These are phyloP conservation scores for Penicillium sp. DNA, from an alignment of 2,329 filamentous ascomycete genomes.

Conservation along the genomic window DNA sequence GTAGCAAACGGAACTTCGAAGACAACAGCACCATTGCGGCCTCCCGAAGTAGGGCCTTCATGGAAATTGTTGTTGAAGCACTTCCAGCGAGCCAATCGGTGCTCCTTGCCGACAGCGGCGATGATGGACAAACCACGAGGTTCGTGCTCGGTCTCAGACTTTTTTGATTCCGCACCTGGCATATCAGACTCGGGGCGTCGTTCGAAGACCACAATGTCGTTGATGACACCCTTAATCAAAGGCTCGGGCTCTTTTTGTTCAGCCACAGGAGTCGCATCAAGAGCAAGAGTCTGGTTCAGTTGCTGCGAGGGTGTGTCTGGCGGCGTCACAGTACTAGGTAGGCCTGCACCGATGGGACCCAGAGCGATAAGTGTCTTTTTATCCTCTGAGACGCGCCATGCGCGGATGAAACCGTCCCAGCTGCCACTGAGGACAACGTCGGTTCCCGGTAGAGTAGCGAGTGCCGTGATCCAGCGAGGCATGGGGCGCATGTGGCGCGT, in stretches of 20 bases:
- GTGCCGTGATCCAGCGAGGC: conserved; percentile 86
- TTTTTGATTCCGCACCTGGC: conserved; percentile 18
- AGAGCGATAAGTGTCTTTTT: conserved; percentile 73
- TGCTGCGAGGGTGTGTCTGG: conserved; percentile 34
- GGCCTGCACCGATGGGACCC: conserved; percentile 59
- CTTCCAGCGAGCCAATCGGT: conserved; percentile 81
- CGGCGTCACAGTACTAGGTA: conserved; percentile 15
- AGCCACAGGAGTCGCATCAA: conserved; percentile 27
- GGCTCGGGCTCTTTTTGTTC: conserved; percentile 25
- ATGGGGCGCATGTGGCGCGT: conserved; percentile 53
- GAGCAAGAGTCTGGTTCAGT: conserved; percentile 34
- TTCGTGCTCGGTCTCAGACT: conserved; percentile 43
- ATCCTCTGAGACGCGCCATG: conserved; percentile 81
- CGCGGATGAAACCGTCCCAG: conserved; percentile 86
- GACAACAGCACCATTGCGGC: conserved; percentile 79
- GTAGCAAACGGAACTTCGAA: conserved; percentile 68
- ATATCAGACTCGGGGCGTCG: conserved; percentile 53
- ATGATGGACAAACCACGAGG: conserved; percentile 71
- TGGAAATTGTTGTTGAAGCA: conserved; percentile 40
- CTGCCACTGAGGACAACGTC: conserved; percentile 88
- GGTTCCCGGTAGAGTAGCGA: conserved; percentile 82
- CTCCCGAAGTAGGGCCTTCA: conserved; percentile 41
- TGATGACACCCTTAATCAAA: conserved; percentile 72
- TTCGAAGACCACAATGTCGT: conserved; percentile 85
- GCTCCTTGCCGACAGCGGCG: conserved; percentile 82